Base-by-base conservation (phyloP, 768 basidiomycete species). In the Russula sp. region DNA sequence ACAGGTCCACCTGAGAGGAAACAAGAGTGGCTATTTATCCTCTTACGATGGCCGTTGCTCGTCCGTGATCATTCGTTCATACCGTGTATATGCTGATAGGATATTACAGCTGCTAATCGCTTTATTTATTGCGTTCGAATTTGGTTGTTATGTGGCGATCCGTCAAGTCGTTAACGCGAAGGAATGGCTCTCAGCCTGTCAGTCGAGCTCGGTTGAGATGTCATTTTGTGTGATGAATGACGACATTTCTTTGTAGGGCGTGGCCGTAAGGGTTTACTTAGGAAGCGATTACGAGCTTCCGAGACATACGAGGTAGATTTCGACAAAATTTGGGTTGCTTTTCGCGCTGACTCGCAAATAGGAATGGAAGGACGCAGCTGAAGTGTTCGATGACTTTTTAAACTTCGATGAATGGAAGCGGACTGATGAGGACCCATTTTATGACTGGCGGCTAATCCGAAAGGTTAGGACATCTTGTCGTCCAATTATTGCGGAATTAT, bases 141-240 rank as follows among this genome's bases (percentile, higher is more conserved):
- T 98, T 73, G 81, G 90, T 16, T 74, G 89, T 30, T 99, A 99
- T 70, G 83, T 98, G 44, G 67, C 92, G 40, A 91, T 94, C 53
- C 81, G 96, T 18, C 96, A 99, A 73, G 71, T 96, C 20, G 97
- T 99, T 49, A 98, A 98, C 72, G 82, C 91, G 5, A 92, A 97
- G 73, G 96, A 99, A 76, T 98, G 87, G 84, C 73, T 96, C 50
- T 85, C 88, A 28, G 93, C 93, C 53, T 98, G 94, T 94, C 72
- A 69, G 79, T 73, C 48, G 13, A 1, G 24, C 51, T 5, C 30
- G 18, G 5, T 22, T 20, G 34, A 46, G 13, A 22, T 46, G 34
- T 38, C 20, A n/a, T 46, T 16, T 16, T n/a, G 49, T 18, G 8
- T 48, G 24, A 52, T 10, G 14, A 46, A 57, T 57, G 66, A 59